Conservation (phyloP, 257 asterid species). For the Leptodermis oblonga region DNA sequence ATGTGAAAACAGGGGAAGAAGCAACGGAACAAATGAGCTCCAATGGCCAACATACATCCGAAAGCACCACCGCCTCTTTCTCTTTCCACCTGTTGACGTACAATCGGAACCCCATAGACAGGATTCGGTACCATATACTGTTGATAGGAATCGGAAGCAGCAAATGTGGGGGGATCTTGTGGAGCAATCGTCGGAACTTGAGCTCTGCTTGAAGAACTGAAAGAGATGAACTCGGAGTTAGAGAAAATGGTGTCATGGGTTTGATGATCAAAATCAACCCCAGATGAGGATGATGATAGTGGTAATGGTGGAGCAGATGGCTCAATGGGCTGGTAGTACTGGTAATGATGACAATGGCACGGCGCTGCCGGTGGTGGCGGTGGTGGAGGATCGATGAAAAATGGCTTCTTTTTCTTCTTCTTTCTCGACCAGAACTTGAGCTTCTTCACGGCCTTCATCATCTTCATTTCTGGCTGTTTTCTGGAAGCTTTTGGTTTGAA, state of each 20-base stretch:
- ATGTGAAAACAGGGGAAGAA: conserved; percentile 63
- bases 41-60: conserved; percentile 40
- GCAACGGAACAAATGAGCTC: conserved; percentile 39
- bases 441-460: conserved; percentile 57
- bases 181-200: conserved; percentile 4
- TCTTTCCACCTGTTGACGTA: conserved; percentile 16
- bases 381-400: conserved; percentile 10
- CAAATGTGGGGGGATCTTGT: conserved; percentile 8
- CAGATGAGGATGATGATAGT: neutral
- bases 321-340: conserved; percentile 31
- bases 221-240: conserved; percentile 12
- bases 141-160: conserved; percentile 20
- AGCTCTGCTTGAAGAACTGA: conserved; percentile 12
- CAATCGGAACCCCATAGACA: conserved; percentile 22
- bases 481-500: neutral
- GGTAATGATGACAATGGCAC: conserved; percentile 22
- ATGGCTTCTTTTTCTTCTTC: conserved; percentile 39
- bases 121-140: conserved; percentile 33
- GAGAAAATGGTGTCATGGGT: conserved; percentile 24
- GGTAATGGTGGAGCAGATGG: conserved; percentile 79
- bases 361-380: conserved; percentile 32
- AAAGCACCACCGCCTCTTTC: conserved; percentile 35
- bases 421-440: conserved; percentile 70
- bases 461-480: conserved; percentile 37
- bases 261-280: conserved; percentile 40